These are phyloP conservation scores for Betula pendula DNA, from an alignment of 306 rosid species.

Conservation along the genomic window DNA sequence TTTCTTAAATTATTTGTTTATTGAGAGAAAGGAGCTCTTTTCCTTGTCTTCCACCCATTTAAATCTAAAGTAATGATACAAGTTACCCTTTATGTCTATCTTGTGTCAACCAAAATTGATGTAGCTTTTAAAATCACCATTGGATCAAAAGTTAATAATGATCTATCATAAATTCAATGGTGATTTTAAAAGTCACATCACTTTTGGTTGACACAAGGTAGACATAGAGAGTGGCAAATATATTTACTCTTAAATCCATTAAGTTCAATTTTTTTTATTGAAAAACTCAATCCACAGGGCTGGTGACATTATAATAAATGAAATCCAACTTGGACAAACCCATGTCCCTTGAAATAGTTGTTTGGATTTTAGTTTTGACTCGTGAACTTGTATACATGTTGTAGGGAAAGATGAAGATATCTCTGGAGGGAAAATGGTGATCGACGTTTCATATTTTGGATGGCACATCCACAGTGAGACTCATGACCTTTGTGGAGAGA, in stretches of 20 bases:
- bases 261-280: background rate
- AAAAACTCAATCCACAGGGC: background rate
- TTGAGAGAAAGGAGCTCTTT: background rate
- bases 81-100: no score
- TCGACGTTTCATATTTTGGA: conserved; percentile 81
- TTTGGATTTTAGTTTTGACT: conserved; percentile 1
- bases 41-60: background rate
- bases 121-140: no score
- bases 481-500: conserved; percentile 78
- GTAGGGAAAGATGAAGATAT: conserved; percentile 56
- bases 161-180: no score
- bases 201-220: no score
- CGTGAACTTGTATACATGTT: conserved; percentile 9
- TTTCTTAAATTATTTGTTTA: background rate
- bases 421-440: conserved; percentile 68
- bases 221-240: no score
- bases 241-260: background rate
- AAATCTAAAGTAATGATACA: no score
- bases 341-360: background rate
- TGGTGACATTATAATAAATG: background rate
- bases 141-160: no score
- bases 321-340: background rate
- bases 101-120: no score
- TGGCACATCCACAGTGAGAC: conserved; percentile 76
- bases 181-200: no score